These are phyloP conservation scores for Xylariaceae sp. DNA, from an alignment of 2,329 filamentous ascomycete species.

Conservation along the genomic window DNA sequence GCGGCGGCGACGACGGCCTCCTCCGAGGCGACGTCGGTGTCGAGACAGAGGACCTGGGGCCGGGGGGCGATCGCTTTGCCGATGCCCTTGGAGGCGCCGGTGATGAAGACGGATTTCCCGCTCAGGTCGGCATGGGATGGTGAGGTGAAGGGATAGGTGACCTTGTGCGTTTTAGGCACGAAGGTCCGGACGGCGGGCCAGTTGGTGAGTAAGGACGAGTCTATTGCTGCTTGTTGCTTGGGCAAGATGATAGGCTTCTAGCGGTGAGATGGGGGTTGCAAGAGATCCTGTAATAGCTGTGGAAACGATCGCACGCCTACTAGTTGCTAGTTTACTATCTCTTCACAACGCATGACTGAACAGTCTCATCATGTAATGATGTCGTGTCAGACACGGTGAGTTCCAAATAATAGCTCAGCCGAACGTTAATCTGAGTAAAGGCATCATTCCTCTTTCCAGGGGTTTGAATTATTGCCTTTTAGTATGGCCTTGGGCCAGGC, in stretches of 20 bases:
- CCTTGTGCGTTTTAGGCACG: conserved; percentile 14
- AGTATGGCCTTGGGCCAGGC: too few species aligned
- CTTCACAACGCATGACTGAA: too few species aligned
- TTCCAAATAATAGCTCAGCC: too few species aligned
- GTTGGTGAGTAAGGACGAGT: conserved; percentile 8
- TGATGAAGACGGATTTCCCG: conserved; percentile 34
- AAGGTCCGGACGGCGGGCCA: conserved; percentile 11
- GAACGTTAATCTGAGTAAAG: too few species aligned
- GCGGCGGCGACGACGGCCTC: conserved; percentile 20
- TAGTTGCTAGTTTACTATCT: too few species aligned
- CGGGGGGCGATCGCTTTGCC: conserved; percentile 38
- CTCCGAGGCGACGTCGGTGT: conserved; percentile 24
- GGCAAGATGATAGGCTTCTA: background rate
- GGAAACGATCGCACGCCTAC: too few species aligned
- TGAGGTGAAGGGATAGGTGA: conserved; percentile 21
- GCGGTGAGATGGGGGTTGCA: background rate
- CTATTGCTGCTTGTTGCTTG: conserved; percentile 1
- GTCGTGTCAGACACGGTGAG: too few species aligned
- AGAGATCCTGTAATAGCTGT: too few species aligned
- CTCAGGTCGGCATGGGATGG: conserved; percentile 7
- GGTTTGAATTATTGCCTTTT: too few species aligned
- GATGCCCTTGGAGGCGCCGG: conserved; percentile 43
- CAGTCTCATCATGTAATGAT: too few species aligned
- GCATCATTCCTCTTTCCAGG: too few species aligned
- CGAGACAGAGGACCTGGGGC: conserved; percentile 19